Evolutionary conservation across 306 rosid species (phyloP), one percentile per base, ranked within the genome.

Genomic region (Lathyrus aphaca): DNA sequence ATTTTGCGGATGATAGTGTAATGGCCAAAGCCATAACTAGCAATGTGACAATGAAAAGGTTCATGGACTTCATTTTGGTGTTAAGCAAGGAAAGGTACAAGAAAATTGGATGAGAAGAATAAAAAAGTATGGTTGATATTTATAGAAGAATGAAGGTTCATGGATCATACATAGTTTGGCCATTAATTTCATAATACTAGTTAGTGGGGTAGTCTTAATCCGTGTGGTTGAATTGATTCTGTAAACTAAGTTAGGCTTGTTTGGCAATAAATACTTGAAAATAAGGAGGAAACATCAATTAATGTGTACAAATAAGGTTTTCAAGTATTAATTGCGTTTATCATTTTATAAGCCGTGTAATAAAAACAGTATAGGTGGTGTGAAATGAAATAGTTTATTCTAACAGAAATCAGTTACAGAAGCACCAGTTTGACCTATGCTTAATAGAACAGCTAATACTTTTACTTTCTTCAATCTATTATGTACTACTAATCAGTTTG

Each of bases 121-220:
- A 4, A 60, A 16, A 11, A 18, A 19, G 35, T 38, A 48, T 17
- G 10, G 53, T 6, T 5, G 74, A 38, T 79, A 77, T 84, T 73
- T 77, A 84, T 86, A 70, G 45, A n/a, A 77, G 80, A 77, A 59
- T 25, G 49, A 39, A 15, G 43, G 12, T 40, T 29, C 18, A 57
- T 40, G 32, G 49, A 5, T 2, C n/a, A n/a, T 6, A 6, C 38
- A 32, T 32, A 30, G 8, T 30, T 30, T 30, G 37, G 37, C 37
- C 37, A 0, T 30, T 30, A 30, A 5, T 19, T 40, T 69, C 6
- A 9, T 35, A 64, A 14, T 43, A 55, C 3, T 60, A 16, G 51
- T 37, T 54, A 69, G 79, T 75, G 83, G 78, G 39, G 15, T 75
- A 76, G 79, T 80, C 91, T 27, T 72, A 77, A 64, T 68, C 80